Evolutionary conservation across 208 protist species (phyloP), one percentile per base, ranked within the genome.

Genomic region (Acanthamoeba rhysodes): DNA sequence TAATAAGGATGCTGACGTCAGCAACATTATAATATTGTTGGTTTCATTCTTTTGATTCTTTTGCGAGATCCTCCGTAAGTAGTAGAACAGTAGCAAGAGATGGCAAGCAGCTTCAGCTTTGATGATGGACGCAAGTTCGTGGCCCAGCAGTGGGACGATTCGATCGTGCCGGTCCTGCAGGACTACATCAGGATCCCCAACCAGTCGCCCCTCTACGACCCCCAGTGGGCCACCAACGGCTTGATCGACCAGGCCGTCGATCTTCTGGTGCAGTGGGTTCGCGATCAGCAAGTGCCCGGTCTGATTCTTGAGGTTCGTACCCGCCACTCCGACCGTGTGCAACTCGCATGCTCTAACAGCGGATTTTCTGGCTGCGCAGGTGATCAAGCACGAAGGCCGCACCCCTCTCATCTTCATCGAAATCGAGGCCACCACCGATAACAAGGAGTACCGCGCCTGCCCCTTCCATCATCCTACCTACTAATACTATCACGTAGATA

Each of bases 161-260:
- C 50, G 27, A 95, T 95, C 53, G 37, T 95, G 24, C 93, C 93
- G 8, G 27, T 24, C 12, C 27, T 95, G 53, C 53, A 48, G 41
- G 94, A 95, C 55, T 95, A 82, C 80, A 92, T 95, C 94, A 76
- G n/a, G 41, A 95, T 95, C 84, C 94, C 94, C n/a, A 95, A 95
- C 82, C 94, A 95, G 82, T 90, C 84, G 57, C 94, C 94, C n/a
- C 50, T 82, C 18, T 95, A 59, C 64, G 55, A 88, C 93, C 37
- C 41, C 14, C 45, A 96, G 22, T 97, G 96, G 96, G 95, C 85
- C 12, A 97, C 93, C 27, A 97, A 97, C 91, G 96, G 96, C 24
- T 88, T 94, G 24, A 95, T 93, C 37, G 96, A 97, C 37, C 27
- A 96, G 45, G 96, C 95, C 2, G 93, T 97, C 37, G 24, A 95